Percentiles rank a stretch among this genome's conserved stretches.
These are phyloP conservation scores for Solanum aculeatissimum DNA, from an alignment of 305 asterid species.

Conservation along the genomic window DNA sequence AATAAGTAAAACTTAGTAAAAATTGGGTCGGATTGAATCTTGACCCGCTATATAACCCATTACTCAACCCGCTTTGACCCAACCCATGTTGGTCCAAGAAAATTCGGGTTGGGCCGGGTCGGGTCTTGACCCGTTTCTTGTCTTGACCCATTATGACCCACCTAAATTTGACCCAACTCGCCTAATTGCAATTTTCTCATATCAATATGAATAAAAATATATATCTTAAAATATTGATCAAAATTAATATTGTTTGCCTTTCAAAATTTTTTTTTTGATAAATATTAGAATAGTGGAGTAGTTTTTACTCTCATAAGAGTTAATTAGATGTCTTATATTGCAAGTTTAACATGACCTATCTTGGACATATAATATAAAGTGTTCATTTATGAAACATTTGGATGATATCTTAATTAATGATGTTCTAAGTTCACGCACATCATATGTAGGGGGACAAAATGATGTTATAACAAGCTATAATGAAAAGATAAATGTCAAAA, in stretches of 20 bases:
- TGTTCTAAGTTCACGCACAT: background rate
- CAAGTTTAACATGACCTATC: background rate
- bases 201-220: background rate
- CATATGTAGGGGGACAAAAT: background rate
- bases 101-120: too few species aligned
- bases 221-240: too few species aligned
- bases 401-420: background rate
- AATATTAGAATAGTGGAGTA: accelerated
- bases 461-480: background rate
- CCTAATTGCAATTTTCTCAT: background rate
- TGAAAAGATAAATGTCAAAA: background rate
- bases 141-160: too few species aligned
- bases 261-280: background rate
- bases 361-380: background rate
- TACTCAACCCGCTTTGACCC: too few species aligned
- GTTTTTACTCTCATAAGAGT: background rate
- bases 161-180: too few species aligned
- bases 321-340: background rate
- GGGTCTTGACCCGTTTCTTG: too few species aligned
- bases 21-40: too few species aligned
- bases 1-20: too few species aligned
- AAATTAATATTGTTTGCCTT: too few species aligned
- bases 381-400: background rate
- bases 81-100: too few species aligned
- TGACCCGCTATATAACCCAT: too few species aligned